A percentile compares a stretch with the other conserved stretches of the same genome.
These are phyloP conservation scores for Hylodesmum podocarpum DNA, from an alignment of 306 rosid genomes.

Conservation along the genomic window DNA sequence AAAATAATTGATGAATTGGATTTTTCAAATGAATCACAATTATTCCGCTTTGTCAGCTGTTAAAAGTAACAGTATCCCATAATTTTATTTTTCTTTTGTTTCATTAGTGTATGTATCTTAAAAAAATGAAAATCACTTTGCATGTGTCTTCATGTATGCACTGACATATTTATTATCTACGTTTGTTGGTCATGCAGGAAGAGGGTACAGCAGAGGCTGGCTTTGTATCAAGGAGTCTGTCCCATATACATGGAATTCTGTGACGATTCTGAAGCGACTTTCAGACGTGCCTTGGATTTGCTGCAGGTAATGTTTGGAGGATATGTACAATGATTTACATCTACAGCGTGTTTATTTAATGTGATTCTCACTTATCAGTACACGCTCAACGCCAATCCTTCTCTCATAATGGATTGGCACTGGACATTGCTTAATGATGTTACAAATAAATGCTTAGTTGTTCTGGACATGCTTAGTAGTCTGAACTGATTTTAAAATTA, in stretches of 20 bases:
- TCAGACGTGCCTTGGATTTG: slow-evolving; percentile 58
- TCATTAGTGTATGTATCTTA: not conserved
- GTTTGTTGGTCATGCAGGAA: slow-evolving; percentile 57
- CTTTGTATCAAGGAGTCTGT: slow-evolving; percentile 90
- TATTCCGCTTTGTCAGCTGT: not conserved
- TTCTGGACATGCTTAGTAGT: not conserved
- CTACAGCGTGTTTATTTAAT: too few relatives aligned
- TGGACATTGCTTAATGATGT: too few relatives aligned
- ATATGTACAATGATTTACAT: not conserved
- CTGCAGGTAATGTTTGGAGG: slow-evolving; percentile 54
- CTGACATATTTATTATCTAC: not conserved
- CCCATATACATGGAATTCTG: slow-evolving; percentile 81
- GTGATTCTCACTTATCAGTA: too few relatives aligned
- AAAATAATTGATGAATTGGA: not conserved
- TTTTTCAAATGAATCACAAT: not conserved
- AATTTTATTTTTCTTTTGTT: not conserved
- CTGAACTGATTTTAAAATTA: not conserved
- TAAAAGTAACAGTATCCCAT: not conserved
- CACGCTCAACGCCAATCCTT: too few relatives aligned
- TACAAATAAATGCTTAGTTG: not conserved
- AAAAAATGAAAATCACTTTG: not conserved
- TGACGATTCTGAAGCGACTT: slow-evolving; percentile 77
- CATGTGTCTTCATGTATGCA: not conserved
- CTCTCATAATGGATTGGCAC: too few relatives aligned
- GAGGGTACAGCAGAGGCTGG: slow-evolving; percentile 73